phyloP scores from a whole-genome alignment of 202 grass and related monocot species.

The Digitaria exilis region DNA sequence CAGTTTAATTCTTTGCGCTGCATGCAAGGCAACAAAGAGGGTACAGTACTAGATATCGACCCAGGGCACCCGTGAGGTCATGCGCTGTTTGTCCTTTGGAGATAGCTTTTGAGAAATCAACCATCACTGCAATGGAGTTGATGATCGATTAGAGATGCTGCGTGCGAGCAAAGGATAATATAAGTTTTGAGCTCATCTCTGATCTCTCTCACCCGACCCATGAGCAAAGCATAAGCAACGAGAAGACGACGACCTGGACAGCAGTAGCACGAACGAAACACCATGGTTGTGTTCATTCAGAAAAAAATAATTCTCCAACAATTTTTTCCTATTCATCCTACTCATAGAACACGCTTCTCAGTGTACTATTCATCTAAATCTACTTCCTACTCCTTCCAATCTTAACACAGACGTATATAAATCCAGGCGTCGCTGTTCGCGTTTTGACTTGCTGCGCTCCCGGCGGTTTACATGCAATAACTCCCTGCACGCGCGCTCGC shows the following conservation, averaged over 20 bases:
- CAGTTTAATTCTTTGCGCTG: conserved; percentile 6
- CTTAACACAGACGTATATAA: no score
- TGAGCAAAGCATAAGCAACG: neutral
- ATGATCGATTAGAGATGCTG: neutral
- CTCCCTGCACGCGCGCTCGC: neutral
- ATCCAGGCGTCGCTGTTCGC: conserved; percentile 2
- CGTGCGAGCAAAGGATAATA: conserved; percentile 17
- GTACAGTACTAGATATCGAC: neutral
- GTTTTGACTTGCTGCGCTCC: conserved; percentile 28
- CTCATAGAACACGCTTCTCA: no score
- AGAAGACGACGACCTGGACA: conserved; percentile 1
- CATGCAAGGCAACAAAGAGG: neutral
- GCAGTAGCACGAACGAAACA: neutral
- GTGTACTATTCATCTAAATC: no score
- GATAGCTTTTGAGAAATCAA: conserved; percentile 7
- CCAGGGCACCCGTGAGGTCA: conserved; percentile 33
- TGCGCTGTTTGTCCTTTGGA: neutral
- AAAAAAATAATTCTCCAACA: no score
- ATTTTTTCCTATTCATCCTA: no score
- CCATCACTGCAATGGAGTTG: neutral
- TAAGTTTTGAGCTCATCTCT: conserved; percentile 2
- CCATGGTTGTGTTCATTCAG: no score
- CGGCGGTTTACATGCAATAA: neutral
- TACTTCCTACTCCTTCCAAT: no score
- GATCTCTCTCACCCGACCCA: conserved; percentile 24